Evolutionary conservation across 164 flowering plant genomes (phyloP).

Genomic region (Akebia trifoliata): DNA sequence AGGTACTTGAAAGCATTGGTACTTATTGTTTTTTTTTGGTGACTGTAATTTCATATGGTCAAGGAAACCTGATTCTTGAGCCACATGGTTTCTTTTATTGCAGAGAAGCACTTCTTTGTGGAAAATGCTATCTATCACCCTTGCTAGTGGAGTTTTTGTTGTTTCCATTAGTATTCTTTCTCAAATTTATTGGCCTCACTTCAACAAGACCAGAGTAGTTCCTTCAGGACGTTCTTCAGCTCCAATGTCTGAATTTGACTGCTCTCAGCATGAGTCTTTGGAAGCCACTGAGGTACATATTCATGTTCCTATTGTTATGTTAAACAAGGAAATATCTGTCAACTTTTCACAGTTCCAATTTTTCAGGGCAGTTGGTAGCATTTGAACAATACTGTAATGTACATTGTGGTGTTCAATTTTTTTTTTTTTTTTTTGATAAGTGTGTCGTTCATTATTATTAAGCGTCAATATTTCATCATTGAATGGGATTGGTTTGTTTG

Average conservation of each 20-base stretch:
- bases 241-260: conserved; percentile 29
- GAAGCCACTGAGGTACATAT: conserved; percentile 49
- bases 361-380: too few relatives aligned
- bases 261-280: conserved; percentile 21
- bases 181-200: conserved; percentile 36
- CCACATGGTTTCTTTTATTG: conserved; percentile 11
- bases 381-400: too few relatives aligned
- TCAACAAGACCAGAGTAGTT: conserved; percentile 22
- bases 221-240: conserved; percentile 13
- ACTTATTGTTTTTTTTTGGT: neutral
- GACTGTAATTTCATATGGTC: neutral
- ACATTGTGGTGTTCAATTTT: too few relatives aligned
- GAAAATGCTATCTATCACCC: conserved; percentile 33
- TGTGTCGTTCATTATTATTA: too few relatives aligned
- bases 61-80: neutral
- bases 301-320: too few relatives aligned
- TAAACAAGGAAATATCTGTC: too few relatives aligned
- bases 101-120: conserved; percentile 53
- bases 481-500: too few relatives aligned
- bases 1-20: conserved; percentile 39
- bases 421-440: too few relatives aligned
- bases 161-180: conserved; percentile 37
- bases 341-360: too few relatives aligned
- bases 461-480: too few relatives aligned
- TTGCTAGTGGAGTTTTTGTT: conserved; percentile 57